Conservation (phyloP, 106 monocot genomes). For the Dactylorhiza incarnata region DNA sequence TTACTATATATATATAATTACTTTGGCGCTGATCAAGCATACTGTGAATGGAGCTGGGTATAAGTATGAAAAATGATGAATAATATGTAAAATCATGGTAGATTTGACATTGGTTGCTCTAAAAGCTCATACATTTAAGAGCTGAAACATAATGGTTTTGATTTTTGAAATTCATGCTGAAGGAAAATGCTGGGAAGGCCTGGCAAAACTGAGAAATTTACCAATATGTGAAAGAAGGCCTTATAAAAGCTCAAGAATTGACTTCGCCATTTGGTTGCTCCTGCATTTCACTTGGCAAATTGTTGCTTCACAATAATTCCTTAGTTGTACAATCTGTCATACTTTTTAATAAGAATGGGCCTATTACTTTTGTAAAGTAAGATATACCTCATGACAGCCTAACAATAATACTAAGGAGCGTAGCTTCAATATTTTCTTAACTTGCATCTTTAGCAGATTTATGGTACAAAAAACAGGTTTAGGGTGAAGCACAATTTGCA, state of each 20-base stretch:
- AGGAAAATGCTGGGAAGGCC: no score
- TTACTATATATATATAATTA: no score
- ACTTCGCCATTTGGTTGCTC: not conserved
- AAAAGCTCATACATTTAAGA: not conserved
- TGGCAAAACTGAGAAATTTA: no score
- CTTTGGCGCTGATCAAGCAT: no score
- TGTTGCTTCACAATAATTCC: not conserved
- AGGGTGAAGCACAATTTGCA: not conserved
- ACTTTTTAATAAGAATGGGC: not conserved
- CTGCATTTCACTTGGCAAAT: not conserved
- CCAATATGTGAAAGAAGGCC: no score
- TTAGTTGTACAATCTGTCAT: not conserved
- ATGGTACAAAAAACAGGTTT: not conserved
- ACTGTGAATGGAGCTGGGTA: no score
- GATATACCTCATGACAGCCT: not conserved
- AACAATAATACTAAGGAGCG: not conserved
- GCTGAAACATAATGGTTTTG: no score
- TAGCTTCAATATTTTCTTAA: not conserved
- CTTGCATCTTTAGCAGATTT: not conserved
- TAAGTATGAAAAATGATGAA: no score
- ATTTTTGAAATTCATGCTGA: no score
- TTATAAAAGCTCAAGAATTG: no score
- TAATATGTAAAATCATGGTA: not conserved
- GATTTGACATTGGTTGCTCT: not conserved
- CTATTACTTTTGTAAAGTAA: not conserved